A percentile compares a stretch with the other conserved stretches of the same genome.
phyloP scores from a whole-genome alignment of 192 early-diverging fungal species.

The Entomortierella lignicola region DNA sequence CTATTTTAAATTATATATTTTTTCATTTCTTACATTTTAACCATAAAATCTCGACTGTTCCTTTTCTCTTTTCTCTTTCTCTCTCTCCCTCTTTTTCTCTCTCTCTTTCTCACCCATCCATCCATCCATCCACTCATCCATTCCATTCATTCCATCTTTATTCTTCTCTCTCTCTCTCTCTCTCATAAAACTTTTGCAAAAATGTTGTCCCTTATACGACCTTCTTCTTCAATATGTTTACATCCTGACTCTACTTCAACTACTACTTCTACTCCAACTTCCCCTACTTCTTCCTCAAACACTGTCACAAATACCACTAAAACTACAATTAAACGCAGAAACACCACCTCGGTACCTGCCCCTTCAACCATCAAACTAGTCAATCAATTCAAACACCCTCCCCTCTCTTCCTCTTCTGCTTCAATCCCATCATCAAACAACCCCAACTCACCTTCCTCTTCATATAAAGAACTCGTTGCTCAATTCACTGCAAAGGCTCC shows the following conservation, averaged over 20 bases:
- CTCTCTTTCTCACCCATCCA: constrained; percentile 1
- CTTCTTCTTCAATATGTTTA: constrained; percentile 39
- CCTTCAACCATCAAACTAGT: neutral
- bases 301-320: neutral
- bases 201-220: constrained; percentile 53
- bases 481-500: constrained; percentile 49
- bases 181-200: too few species aligned
- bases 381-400: neutral
- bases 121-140: neutral
- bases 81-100: neutral
- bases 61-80: neutral
- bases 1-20: too few species aligned
- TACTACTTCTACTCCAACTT: neutral
- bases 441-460: too few species aligned
- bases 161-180: neutral
- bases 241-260: constrained; percentile 16
- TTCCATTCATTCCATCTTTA: neutral
- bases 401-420: constrained; percentile 21
- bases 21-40: neutral
- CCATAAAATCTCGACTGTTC: neutral
- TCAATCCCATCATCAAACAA: constrained; percentile 26
- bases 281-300: constrained; percentile 2
- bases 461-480: constrained; percentile 49
- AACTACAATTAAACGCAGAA: neutral
- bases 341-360: neutral